Base-by-base conservation (phyloP, 1,284 basidiomycete species). In the Naganishia cerealis region DNA sequence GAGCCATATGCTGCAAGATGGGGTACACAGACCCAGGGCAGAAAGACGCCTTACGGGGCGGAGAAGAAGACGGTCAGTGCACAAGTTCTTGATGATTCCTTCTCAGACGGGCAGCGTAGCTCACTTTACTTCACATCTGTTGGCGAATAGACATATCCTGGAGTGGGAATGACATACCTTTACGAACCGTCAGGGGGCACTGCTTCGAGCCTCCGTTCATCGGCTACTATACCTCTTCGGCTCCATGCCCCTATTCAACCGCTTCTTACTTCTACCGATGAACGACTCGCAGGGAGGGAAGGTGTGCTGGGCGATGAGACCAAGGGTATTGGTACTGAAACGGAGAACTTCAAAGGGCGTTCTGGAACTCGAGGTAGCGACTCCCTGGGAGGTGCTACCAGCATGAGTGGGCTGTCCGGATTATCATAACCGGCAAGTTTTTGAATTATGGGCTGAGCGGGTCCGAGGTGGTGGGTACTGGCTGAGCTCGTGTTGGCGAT, bases 121-220 rank as follows among this genome's bases (percentile, higher is more conserved):
- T 43, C 12, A 65, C n/a, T 46, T 26, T 18, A 24, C 24, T 24
- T 29, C 29, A 33, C 29, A 33, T 26, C n/a, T 48, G 12, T 7
- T 54, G 21, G 53, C 53, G 12, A 36, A 5, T 33, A 61, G 39
- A 58, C 21, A 10, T 54, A 56, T 39, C 66, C 67, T 38, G 59
- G 59, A 48, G 59, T 70, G 21, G 69, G 69, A n/a, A 70, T 70
- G 66, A 62, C 65, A 6, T 70, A 70, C 53, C 52, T 70, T 12
- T 70, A 65, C 33, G 55, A 65, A 42, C 61, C 59, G 0, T 16
- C 59, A 18, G 36, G 54, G 10, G 26, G 43, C 21, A 10, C 18
- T 15, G 43, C 42, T 36, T 13, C 48, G 21, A 10, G 42, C 42
- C 29, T 56, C 40, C 16, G 50, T 33, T 39, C 57, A 40, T 26